These are phyloP conservation scores for Phytophthora crassamura DNA, from an alignment of 352 stramenopile genomes.

Conservation along the genomic window DNA sequence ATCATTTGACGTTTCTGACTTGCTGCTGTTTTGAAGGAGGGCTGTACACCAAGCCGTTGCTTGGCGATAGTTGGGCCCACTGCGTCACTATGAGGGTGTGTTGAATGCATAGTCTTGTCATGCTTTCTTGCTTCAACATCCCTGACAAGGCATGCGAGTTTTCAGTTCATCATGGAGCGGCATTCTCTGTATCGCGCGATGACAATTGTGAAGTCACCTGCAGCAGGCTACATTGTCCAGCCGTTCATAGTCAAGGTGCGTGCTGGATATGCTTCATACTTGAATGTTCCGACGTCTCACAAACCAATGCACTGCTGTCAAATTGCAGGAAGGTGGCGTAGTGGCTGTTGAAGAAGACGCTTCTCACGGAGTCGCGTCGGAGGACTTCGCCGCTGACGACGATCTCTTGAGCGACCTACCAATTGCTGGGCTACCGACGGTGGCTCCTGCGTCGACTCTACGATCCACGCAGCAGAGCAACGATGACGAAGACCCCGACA, in stretches of 20 bases:
- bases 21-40: slow-evolving; percentile 32
- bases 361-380: slow-evolving; percentile 18
- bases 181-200: slow-evolving; percentile 57
- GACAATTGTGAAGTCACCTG: slow-evolving; percentile 69
- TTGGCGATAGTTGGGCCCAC: slow-evolving; percentile 76
- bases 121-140: slow-evolving; percentile 13
- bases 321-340: slow-evolving; percentile 54
- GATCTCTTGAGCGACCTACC: slow-evolving; percentile 61
- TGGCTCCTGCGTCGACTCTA: slow-evolving; percentile 56
- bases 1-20: background rate
- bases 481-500: slow-evolving; percentile 24
- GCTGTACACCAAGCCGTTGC: slow-evolving; percentile 67
- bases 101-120: background rate
- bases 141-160: slow-evolving; percentile 2
- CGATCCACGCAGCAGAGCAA: slow-evolving; percentile 69
- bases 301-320: background rate
- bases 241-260: slow-evolving; percentile 68
- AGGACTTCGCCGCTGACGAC: slow-evolving; percentile 58
- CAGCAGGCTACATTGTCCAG: slow-evolving; percentile 61
- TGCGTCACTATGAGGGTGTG: slow-evolving; percentile 69
- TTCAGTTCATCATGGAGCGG: slow-evolving; percentile 72
- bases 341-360: slow-evolving; percentile 35
- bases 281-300: too few species aligned
- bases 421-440: slow-evolving; percentile 43
- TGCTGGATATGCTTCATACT: slow-evolving; percentile 6